Evolutionary conservation across 1,284 basidiomycete species (phyloP), one percentile per base, ranked within the genome.

Genomic region (Papiliotrema laurentii): DNA sequence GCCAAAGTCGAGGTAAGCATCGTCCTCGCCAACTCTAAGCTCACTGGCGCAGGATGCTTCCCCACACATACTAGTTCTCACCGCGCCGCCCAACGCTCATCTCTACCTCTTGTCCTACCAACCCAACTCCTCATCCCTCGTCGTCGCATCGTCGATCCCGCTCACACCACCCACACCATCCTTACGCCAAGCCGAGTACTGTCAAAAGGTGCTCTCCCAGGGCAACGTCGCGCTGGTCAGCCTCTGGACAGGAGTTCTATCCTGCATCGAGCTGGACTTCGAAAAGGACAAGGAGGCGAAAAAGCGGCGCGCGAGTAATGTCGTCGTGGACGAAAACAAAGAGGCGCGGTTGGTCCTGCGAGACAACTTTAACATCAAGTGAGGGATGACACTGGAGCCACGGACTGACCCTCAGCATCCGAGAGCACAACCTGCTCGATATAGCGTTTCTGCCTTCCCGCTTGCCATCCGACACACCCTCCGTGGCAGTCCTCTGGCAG

Each of bases 341-440:
- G 57, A 53, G 2, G 45, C 45, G 38, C 35, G 54, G 19, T 44
- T 75, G 5, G 56, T 54, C 10, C 62, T 75, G 54, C 61, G 53
- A 49, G 60, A 60, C 19, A 64, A 60, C 26, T 69, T 59, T 50
- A 73, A 74, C 41, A 63, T 75, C 54, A 72, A 71, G 74, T 74
- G 38, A 55, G 71, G 16, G 41, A 44, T 54, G 21, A 51, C 21
- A 16, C 39, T 43, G 26, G 7, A 22, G 19, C 18, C 3, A 21
- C 28, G 30, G n/a, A 31, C 25, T 21, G 14, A n/a, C n/a, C n/a
- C n/a, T n/a, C 41, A 91, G 88, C 45, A 66, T 89, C 33, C 80
- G 82, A 5, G 88, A 92, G 61, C 73, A 87, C 49, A 89, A 84
- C 59, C 73, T 93, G 3, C 75, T 90, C 19, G 80, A 83, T 14